phyloP scores from a whole-genome alignment of 2,329 filamentous ascomycete species.

The Microsporum canis region DNA sequence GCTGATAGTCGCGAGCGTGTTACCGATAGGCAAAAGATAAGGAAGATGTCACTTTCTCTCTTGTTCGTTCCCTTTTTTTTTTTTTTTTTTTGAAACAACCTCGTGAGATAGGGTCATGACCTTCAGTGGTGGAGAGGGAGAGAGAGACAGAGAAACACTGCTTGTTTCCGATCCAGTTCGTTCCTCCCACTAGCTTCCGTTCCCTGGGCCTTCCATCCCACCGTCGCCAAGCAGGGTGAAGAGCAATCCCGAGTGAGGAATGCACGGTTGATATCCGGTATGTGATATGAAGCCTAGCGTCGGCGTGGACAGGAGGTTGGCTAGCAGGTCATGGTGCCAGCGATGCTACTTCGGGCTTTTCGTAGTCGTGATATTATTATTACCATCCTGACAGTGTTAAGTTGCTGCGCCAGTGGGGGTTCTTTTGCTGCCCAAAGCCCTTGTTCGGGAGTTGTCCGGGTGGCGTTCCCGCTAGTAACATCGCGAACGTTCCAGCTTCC shows the following conservation, averaged over 20 bases:
- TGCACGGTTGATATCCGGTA: not conserved
- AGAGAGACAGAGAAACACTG: not conserved
- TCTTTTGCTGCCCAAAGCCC: not conserved
- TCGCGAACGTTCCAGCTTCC: not conserved
- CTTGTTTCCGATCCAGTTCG: not conserved
- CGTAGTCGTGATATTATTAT: not conserved
- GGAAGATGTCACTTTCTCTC: not conserved
- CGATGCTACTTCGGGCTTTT: not conserved
- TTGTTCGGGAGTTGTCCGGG: conserved; percentile 4
- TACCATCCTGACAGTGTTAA: not conserved
- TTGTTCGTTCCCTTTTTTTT: not conserved
- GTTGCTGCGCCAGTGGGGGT: not conserved
- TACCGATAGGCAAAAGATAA: not conserved
- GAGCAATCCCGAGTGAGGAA: not conserved
- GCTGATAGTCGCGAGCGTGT: not conserved
- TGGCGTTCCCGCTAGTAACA: conserved; percentile 1
- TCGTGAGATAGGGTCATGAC: not conserved
- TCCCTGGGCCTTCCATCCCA: not conserved
- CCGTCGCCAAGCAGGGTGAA: not conserved
- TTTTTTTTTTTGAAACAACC: not conserved
- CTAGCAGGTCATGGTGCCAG: not conserved
- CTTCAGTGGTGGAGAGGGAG: too few species aligned
- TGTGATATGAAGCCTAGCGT: not conserved
- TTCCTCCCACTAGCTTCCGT: not conserved
- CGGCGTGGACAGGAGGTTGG: conserved; percentile 1